Evolutionary conservation across 495 filamentous ascomycete species (phyloP), one percentile per base, ranked within the genome.

Genomic region (Xylaria palmicola): DNA sequence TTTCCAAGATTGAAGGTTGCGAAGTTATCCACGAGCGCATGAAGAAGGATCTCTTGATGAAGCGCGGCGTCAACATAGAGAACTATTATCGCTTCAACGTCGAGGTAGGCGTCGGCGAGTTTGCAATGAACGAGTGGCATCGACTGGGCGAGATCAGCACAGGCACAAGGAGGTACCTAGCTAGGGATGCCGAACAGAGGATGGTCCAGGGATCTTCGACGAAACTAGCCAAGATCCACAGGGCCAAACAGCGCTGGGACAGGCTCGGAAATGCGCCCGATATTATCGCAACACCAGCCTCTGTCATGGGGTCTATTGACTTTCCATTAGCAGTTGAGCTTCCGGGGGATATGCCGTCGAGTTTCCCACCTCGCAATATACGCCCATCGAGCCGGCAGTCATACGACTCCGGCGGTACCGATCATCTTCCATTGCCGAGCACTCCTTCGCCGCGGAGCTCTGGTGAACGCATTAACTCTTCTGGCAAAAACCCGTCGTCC

Each of bases 81-180:
- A 92, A 96, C 72, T 98, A 98, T 81, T 96, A 92, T 74, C 89
- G 94, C n/a, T 81, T 97, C 26, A 98, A 98, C 62, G 94, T 97
- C 24, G 93, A 98, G 68, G 89, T 97, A 5, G 95, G 94, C 0
- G 95, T 98, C 22, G 94, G 94, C 41, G 95, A 98, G 68, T 97
- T 97, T 70, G 93, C 90, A 49, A 96, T 98, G 91, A 98, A 98
- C 70, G 94, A 98, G 69, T 98, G 94, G 93, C 86, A 91, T 69
- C 86, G 94, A 4, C 79, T 98, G 13, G 87, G 89, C 32, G 93
- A 98, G 41, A 97, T 98, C 73, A 92, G 88, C 75, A 97, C 91
- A 36, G 90, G 87, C 69, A 98, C 94, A 0, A 83, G 89, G 41
- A 85, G 85, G 56, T 98, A 98, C 70, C 82, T 98, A n/a, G 74